Evolutionary conservation across 1,284 basidiomycete genomes (phyloP), one percentile per base, ranked within the genome.

Genomic region (Coniferiporia weirii): DNA sequence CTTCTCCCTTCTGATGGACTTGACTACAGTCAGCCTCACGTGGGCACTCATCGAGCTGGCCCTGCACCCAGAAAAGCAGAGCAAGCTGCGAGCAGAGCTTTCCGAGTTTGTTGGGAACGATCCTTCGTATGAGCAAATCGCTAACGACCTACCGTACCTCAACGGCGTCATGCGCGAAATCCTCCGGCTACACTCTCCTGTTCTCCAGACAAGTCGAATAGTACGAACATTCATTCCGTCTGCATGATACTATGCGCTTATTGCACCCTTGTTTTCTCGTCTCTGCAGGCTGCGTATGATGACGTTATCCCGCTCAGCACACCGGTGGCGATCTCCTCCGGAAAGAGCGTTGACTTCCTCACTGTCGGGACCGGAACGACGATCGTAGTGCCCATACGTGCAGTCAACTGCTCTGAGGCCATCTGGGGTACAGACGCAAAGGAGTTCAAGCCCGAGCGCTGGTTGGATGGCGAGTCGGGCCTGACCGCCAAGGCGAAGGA

Each of bases 201-300:
- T 69, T 17, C 2, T 4, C 4, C 76, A 77, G 47, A 74, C 77
- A 0, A 73, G 70, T 0, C 74, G 77, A 1, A 75, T 76, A 0
- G 76, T 76, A 15, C 65, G 71, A 71, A 10, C 22, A 20, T n/a
- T 15, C 32, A 17, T 8, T 49, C 19, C 17, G 12, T 3, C 15
- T n/a, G 44, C 8, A 46, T n/a, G 15, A 22, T n/a, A 43, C 17
- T 17, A 27, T 27, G 27, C 27, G 27, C 27, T 27, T 27, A 27
- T 27, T 56, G n/a, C 17, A 13, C 1, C 2, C 15, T 40, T 22
- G 10, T 36, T 50, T 10, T 51, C 0, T 45, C 19, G 13, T 13
- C 12, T 2, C n/a, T 27, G 19, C 32, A 57, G 61, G 57, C 61
- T 3, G 54, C 61, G 7, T n/a, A 56, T 22, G 61, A 59, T 40